Evolutionary conservation across 108 stramenopile genomes (phyloP), one percentile per base, ranked within the genome.

Genomic region (Nannochloropsis oceanica): DNA sequence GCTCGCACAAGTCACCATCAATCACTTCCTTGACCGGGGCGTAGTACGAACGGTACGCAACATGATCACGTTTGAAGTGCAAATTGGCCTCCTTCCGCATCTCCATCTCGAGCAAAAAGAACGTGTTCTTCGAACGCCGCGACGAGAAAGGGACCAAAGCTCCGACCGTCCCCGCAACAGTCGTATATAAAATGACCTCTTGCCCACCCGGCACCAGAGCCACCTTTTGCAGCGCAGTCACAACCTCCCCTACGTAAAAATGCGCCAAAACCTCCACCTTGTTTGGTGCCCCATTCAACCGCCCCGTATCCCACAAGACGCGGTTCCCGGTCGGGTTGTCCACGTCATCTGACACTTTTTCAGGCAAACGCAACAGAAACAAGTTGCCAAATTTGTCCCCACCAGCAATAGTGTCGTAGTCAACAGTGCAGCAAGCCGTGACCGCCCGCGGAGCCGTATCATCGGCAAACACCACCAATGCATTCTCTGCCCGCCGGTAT

Each of bases 311-410:
- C 91, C 91, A 91, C 20, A 91, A 83, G 50, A 91, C 85, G 12
- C 89, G 86, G 43, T 89, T 88, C 12, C 90, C 90, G 26, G 89
- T 87, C 22, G 90, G 90, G 84, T 90, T 90, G 87, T 90, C 90
- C 20, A 90, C 87, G 27, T 90, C 90, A 34, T 89, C 89, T 44
- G 80, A 81, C 43, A 87, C 89, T 26, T 89, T 84, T 1, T 80
- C 50, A 12, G 86, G 89, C 27, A 89, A 81, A n/a, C 96, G 93
- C 46, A 99, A 86, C 18, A 98, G 91, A 27, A 95, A 95, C 20
- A 99, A 87, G 88, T 97, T 97, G 26, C 98, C 98, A 88, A 97
- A 97, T 86, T 97, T 97, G 92, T 98, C 97, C 0, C 94, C 95
- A 0, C 94, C 97, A 8, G 96, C 96, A 43, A 96, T 94, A 34